These are phyloP conservation scores for Penicillium ucsense DNA, from an alignment of 495 filamentous ascomycete species.

Conservation along the genomic window DNA sequence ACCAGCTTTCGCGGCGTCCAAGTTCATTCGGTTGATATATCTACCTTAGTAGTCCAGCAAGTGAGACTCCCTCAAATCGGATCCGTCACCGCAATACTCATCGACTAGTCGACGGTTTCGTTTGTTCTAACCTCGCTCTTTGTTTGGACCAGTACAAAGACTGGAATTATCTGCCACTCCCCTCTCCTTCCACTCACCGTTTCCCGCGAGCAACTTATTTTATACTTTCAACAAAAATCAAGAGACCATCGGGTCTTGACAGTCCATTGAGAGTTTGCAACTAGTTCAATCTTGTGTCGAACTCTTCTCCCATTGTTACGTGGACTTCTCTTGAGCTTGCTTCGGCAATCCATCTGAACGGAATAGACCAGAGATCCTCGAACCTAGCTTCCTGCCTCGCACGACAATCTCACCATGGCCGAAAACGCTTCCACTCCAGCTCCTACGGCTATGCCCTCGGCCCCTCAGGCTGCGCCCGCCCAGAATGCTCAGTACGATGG, in stretches of 20 bases:
- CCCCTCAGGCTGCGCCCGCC: conserved; percentile 55
- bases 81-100: neutral
- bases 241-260: neutral
- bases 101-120: neutral
- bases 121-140: conserved; percentile 2
- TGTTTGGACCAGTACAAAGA: conserved; percentile 3
- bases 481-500: conserved; percentile 64
- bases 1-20: neutral
- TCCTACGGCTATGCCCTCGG: conserved; percentile 49
- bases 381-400: too few relatives aligned
- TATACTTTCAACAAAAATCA: neutral
- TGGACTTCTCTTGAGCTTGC: too few relatives aligned
- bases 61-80: neutral
- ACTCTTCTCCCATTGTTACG: neutral
- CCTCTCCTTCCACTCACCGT: neutral
- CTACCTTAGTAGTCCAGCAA: neutral
- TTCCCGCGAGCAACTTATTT: neutral
- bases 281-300: neutral
- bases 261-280: neutral
- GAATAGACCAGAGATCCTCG: too few relatives aligned
- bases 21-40: neutral
- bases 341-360: too few relatives aligned
- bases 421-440: conserved; percentile 50
- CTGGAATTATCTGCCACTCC: neutral
- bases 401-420: conserved; percentile 44